Evolutionary conservation across 73 alveolate species (phyloP).

Genomic region (Stentor roeselii): DNA sequence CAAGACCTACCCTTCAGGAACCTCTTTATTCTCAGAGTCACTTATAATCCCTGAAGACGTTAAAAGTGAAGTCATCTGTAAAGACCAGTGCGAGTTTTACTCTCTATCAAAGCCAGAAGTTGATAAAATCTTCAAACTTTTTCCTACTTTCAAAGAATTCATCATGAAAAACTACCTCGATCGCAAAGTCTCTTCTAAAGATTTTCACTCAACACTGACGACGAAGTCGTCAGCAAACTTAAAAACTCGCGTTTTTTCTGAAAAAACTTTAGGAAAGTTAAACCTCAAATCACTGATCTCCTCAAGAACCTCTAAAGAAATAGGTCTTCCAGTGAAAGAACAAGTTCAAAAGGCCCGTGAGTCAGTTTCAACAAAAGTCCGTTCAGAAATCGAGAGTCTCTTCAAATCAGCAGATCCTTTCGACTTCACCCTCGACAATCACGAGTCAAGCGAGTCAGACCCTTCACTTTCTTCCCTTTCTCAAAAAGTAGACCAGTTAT

Average conservation of each 20-base stretch:
- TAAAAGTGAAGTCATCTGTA: background rate
- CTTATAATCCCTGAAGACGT: constrained; percentile 19
- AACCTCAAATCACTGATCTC: constrained; percentile 6
- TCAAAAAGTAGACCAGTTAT: background rate
- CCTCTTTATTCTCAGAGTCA: background rate
- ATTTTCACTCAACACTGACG: background rate
- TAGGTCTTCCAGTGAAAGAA: background rate
- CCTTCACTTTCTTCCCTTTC: background rate
- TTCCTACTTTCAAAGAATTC: background rate
- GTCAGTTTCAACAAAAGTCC: background rate
- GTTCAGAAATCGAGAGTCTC: background rate
- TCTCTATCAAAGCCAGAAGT: background rate
- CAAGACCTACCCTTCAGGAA: background rate
- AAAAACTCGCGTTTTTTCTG: background rate
- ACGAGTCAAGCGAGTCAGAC: background rate
- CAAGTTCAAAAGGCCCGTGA: background rate
- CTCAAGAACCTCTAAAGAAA: background rate
- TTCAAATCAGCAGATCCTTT: constrained; percentile 24
- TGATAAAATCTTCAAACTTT: background rate
- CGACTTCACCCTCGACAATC: background rate
- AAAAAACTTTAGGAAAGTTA: background rate
- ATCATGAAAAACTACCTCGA: constrained; percentile 11
- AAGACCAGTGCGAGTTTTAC: background rate
- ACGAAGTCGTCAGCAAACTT: background rate
- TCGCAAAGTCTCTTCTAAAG: background rate